Conservation (phyloP, 495 filamentous ascomycete genomes). For the Neurospora sp. region DNA sequence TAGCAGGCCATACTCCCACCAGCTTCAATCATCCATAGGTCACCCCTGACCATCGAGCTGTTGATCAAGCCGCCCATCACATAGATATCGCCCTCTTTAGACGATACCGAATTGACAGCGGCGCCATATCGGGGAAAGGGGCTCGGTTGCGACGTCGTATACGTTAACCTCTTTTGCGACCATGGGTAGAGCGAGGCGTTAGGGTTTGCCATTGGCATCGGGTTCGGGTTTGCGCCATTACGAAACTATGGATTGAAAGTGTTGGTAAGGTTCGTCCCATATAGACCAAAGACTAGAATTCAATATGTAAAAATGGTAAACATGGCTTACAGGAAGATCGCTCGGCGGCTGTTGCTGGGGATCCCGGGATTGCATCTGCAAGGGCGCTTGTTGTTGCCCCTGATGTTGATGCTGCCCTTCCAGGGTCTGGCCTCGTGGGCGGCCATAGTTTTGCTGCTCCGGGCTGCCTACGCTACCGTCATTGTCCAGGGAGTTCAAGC, state of each 20-base stretch:
- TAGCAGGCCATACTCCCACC: conserved; percentile 82
- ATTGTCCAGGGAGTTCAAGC: conserved; percentile 40
- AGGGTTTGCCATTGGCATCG: conserved; percentile 22
- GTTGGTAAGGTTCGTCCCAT: neutral
- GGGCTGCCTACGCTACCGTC: conserved; percentile 40
- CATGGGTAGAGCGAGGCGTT: conserved; percentile 78
- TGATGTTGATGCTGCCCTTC: conserved; percentile 18
- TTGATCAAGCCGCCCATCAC: conserved; percentile 96
- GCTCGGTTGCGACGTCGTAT: conserved; percentile 69
- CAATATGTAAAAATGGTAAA: neutral
- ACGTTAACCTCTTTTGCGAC: conserved; percentile 83
- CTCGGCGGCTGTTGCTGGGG: conserved; percentile 17
- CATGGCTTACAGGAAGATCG: conserved; percentile 38
- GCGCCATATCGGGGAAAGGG: conserved; percentile 97
- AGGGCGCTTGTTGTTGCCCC: conserved; percentile 10
- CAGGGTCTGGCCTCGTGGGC: conserved; percentile 27
- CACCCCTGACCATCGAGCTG: conserved; percentile 88
- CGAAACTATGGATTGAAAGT: conserved; percentile 29
- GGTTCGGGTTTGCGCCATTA: conserved; percentile 23
- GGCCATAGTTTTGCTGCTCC: conserved; percentile 30
- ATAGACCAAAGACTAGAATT: neutral
- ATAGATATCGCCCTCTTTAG: conserved; percentile 95
- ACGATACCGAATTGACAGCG: conserved; percentile 82
- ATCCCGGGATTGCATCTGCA: conserved; percentile 3
- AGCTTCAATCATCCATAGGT: conserved; percentile 96